phyloP scores from a whole-genome alignment of 2,329 filamentous ascomycete species.

The Tetracladium maxilliforme region DNA sequence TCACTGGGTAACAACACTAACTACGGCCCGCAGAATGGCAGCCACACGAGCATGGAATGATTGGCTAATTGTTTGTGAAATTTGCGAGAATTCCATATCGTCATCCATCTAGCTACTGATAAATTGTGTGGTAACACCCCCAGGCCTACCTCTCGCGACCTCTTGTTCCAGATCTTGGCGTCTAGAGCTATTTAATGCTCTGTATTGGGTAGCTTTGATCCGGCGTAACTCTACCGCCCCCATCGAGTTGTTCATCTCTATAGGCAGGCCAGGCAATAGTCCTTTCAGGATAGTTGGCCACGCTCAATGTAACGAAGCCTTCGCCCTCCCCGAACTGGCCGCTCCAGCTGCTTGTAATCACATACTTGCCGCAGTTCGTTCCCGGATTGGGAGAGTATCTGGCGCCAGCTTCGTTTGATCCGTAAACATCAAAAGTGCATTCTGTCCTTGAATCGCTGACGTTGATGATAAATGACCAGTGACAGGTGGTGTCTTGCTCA shows the following conservation, averaged over 20 bases:
- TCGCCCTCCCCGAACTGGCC: slow-evolving; percentile 34
- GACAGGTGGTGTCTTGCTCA: slow-evolving; percentile 21
- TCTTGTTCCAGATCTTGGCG: too few species aligned
- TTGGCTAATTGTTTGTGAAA: too few species aligned
- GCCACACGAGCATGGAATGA: too few species aligned
- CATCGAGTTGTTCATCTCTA: slow-evolving; percentile 31
- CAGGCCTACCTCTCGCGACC: too few species aligned
- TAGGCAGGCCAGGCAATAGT: slow-evolving; percentile 37
- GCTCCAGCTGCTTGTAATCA: slow-evolving; percentile 37
- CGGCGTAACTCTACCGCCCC: slow-evolving; percentile 28
- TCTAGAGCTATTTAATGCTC: too few species aligned
- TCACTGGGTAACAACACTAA: too few species aligned
- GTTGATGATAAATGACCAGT: slow-evolving; percentile 27
- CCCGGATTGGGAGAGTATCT: slow-evolving; percentile 25
- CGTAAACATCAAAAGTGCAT: slow-evolving; percentile 22
- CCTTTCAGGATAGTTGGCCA: slow-evolving; percentile 25
- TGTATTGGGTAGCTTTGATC: slow-evolving; percentile 36
- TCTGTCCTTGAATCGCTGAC: slow-evolving; percentile 13
- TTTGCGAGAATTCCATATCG: too few species aligned
- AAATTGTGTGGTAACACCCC: too few species aligned
- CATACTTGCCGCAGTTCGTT: slow-evolving; percentile 30
- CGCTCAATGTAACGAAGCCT: slow-evolving; percentile 37
- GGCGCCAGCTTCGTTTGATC: slow-evolving; percentile 12
- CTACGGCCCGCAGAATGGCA: too few species aligned
- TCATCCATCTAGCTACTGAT: too few species aligned